A percentile compares a stretch with the other conserved stretches of the same genome.
Conservation (phyloP, 2,329 filamentous ascomycete genomes). For the Fusarium heterosporum region DNA sequence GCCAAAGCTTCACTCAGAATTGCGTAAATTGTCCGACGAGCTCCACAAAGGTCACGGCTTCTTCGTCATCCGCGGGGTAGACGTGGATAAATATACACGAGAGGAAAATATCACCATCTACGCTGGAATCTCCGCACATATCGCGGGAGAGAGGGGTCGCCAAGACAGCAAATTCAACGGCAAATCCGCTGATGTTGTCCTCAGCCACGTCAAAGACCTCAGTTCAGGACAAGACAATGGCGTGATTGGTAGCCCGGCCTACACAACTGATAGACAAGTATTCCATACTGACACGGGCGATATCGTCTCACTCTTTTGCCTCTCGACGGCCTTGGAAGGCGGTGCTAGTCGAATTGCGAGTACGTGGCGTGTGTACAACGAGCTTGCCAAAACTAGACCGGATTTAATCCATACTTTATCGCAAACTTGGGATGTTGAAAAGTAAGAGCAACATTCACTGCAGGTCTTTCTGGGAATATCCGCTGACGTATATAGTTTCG, state of each 20-base stretch:
- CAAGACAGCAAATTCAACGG: slow-evolving; percentile 63
- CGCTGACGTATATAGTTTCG: neutral
- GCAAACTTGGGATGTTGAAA: slow-evolving; percentile 59
- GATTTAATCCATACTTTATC: slow-evolving; percentile 68
- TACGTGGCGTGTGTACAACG: slow-evolving; percentile 70
- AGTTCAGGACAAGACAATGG: slow-evolving; percentile 51
- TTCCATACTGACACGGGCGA: slow-evolving; percentile 72
- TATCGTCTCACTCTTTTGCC: slow-evolving; percentile 66
- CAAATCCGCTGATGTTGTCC: slow-evolving; percentile 62
- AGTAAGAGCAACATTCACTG: slow-evolving; percentile 47
- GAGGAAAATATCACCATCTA: slow-evolving; percentile 71
- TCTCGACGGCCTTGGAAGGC: slow-evolving; percentile 63
- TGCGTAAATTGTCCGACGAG: slow-evolving; percentile 65
- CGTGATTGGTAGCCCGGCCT: slow-evolving; percentile 65
- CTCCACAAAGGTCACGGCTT: slow-evolving; percentile 70
- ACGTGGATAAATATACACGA: slow-evolving; percentile 62
- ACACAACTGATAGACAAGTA: slow-evolving; percentile 69
- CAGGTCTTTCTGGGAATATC: rapidly evolving
- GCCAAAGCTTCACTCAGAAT: slow-evolving; percentile 60
- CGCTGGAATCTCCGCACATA: slow-evolving; percentile 68
- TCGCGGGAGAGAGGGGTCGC: slow-evolving; percentile 64
- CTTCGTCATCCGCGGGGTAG: slow-evolving; percentile 69
- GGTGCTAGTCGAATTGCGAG: slow-evolving; percentile 68
- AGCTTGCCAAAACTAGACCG: slow-evolving; percentile 66
- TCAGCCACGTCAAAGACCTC: slow-evolving; percentile 67